phyloP scores from a whole-genome alignment of 1,139 yeast genomes.

The Zygoascus sp. region DNA sequence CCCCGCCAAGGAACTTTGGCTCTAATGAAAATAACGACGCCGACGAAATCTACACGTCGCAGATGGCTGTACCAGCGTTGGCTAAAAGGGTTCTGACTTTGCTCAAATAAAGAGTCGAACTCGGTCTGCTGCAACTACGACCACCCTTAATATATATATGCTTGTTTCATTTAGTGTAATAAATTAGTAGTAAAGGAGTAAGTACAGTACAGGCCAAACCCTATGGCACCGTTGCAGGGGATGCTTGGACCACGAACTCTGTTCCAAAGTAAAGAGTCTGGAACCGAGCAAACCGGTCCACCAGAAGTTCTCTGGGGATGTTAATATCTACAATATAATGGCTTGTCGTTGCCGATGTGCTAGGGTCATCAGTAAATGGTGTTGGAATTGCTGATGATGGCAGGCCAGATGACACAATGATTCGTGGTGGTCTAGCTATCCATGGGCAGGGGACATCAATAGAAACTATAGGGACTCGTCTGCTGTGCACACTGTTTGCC shows the following conservation, averaged over 20 bases:
- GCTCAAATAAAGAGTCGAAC: conserved; percentile 17
- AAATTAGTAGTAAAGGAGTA: background rate
- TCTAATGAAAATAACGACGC: conserved; percentile 18
- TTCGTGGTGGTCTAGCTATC: conserved; percentile 11
- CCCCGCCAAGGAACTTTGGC: conserved; percentile 15
- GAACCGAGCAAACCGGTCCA: conserved; percentile 11
- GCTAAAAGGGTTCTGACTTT: conserved; percentile 32
- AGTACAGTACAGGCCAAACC: too few relatives aligned
- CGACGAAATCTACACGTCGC: conserved; percentile 31
- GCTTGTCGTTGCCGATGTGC: background rate
- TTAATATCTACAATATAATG: conserved; percentile 10
- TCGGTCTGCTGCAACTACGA: background rate
- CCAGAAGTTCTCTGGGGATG: conserved; percentile 5
- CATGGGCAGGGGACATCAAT: conserved; percentile 12
- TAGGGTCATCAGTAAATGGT: conserved; percentile 8
- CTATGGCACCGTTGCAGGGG: background rate
- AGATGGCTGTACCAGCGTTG: conserved; percentile 37
- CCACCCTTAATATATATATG: conserved; percentile 7
- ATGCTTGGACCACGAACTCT: conserved; percentile 9
- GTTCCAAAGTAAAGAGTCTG: conserved; percentile 10
- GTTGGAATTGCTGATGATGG: conserved; percentile 11
- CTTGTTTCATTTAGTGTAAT: conserved; percentile 5
- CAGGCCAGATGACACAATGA: conserved; percentile 10
- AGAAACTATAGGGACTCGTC: conserved; percentile 11
- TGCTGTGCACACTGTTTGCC: conserved; percentile 9